These are phyloP conservation scores for Penicillium sp. DNA, from an alignment of 2,329 filamentous ascomycete genomes.

Conservation along the genomic window DNA sequence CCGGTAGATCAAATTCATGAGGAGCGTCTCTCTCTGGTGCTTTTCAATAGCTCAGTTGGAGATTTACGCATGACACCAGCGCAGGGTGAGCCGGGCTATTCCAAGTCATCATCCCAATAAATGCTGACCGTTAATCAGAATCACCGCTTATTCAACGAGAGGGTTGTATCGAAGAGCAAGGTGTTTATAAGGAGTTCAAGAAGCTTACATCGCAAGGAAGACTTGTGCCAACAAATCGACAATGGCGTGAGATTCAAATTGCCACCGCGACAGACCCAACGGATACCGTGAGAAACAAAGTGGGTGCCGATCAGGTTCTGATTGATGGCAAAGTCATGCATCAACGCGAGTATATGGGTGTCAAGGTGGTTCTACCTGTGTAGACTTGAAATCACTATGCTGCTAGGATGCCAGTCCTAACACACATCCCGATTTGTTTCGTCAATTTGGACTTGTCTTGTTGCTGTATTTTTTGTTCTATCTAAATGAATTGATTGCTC, in stretches of 20 bases:
- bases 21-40: constrained; percentile 37
- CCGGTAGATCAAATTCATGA: constrained; percentile 38
- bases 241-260: constrained; percentile 55
- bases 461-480: too few relatives aligned
- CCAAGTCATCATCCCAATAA: neutral
- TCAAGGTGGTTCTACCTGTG: constrained; percentile 1
- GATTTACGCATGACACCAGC: constrained; percentile 47
- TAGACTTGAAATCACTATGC: neutral
- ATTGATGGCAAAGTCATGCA: constrained; percentile 4
- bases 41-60: constrained; percentile 50
- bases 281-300: neutral
- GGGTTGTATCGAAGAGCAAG: constrained; percentile 46
- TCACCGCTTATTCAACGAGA: constrained; percentile 44
- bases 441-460: too few relatives aligned
- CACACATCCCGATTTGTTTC: neutral
- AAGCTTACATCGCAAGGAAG: constrained; percentile 41
- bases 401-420: neutral
- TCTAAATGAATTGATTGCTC: too few relatives aligned
- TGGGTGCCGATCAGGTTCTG: neutral
- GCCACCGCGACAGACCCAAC: constrained; percentile 36
- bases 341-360: constrained; percentile 2
- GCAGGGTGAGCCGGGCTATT: constrained; percentile 14
- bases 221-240: constrained; percentile 47
- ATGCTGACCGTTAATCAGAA: constrained; percentile 11
- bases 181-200: constrained; percentile 50